Conservation (phyloP, 23 red algal genomes). For the Gracilaria domingensis region DNA sequence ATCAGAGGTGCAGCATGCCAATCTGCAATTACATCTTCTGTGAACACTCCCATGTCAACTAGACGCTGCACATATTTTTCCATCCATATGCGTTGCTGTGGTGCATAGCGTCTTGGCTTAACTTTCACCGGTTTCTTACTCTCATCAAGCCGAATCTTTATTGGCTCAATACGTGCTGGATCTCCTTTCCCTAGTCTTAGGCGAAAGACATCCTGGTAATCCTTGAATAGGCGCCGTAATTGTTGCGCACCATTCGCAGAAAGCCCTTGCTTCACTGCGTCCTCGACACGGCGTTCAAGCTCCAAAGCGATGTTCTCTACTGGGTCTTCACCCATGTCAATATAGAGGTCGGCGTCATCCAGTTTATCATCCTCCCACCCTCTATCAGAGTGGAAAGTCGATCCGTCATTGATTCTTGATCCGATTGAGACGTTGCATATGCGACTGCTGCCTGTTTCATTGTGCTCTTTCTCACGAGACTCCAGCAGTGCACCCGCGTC, state of each 20-base stretch:
- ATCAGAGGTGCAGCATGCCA: conserved; percentile 45
- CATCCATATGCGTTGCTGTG: conserved; percentile 17
- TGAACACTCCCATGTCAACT: conserved; percentile 1
- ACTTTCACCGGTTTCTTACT: conserved; percentile 5
- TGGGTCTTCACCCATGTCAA: conserved; percentile 24
- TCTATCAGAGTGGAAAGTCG: not conserved
- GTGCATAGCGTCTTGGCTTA: conserved; percentile 14
- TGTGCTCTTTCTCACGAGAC: not conserved
- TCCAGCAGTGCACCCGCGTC: not conserved
- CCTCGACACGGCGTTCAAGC: not conserved
- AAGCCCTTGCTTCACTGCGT: not conserved
- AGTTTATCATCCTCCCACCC: not conserved
- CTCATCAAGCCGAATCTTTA: not conserved
- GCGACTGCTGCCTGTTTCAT: not conserved
- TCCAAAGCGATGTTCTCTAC: not conserved
- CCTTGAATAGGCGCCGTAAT: not conserved
- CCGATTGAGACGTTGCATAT: not conserved
- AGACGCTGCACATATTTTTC: conserved; percentile 21
- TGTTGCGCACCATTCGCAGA: not conserved
- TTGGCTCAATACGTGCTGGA: not conserved
- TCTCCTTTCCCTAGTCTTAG: not conserved
- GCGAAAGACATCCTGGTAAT: not conserved
- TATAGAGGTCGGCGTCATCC: not conserved
- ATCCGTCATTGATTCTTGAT: not conserved
- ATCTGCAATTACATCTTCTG: not conserved